phyloP scores from a whole-genome alignment of 768 basidiomycete species.

The Leccinellum albellum region DNA sequence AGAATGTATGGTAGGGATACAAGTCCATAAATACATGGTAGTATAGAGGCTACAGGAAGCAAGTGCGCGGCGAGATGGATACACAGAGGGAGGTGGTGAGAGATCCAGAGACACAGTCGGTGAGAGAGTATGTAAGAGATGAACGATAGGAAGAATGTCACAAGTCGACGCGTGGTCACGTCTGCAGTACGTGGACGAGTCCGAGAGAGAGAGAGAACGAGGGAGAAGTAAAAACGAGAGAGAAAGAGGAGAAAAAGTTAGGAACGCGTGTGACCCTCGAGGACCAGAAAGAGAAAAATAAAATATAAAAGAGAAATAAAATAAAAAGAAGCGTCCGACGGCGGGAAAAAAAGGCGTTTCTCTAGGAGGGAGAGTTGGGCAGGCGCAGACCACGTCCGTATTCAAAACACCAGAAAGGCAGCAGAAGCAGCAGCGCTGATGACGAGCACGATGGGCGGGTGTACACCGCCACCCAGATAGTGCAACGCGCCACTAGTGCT shows the following conservation, averaged over 20 bases:
- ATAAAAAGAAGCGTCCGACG: not conserved
- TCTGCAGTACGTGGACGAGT: not conserved
- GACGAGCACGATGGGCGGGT: conserved; percentile 1
- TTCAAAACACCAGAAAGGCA: not conserved
- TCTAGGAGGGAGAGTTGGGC: not conserved
- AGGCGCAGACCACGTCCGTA: not conserved
- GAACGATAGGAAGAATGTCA: not conserved
- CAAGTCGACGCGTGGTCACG: not conserved
- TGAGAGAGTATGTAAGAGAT: too few species aligned
- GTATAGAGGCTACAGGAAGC: not conserved
- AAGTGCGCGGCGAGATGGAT: not conserved
- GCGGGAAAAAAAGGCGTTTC: not conserved
- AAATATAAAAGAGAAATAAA: not conserved
- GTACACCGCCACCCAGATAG: conserved; percentile 2
- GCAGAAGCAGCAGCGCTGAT: conserved; percentile 2
- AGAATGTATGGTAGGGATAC: not conserved
- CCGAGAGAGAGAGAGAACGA: not conserved
- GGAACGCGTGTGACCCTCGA: not conserved
- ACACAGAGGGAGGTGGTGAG: not conserved
- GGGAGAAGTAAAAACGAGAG: not conserved
- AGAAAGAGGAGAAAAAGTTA: not conserved
- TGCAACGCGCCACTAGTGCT: conserved; percentile 14
- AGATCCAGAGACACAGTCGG: not conserved
- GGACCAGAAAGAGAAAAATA: not conserved
- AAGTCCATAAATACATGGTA: not conserved